A percentile compares a stretch with the other conserved stretches of the same genome.
These are phyloP conservation scores for Leishmania gerbilli DNA, from an alignment of 208 protist species.

Conservation along the genomic window DNA sequence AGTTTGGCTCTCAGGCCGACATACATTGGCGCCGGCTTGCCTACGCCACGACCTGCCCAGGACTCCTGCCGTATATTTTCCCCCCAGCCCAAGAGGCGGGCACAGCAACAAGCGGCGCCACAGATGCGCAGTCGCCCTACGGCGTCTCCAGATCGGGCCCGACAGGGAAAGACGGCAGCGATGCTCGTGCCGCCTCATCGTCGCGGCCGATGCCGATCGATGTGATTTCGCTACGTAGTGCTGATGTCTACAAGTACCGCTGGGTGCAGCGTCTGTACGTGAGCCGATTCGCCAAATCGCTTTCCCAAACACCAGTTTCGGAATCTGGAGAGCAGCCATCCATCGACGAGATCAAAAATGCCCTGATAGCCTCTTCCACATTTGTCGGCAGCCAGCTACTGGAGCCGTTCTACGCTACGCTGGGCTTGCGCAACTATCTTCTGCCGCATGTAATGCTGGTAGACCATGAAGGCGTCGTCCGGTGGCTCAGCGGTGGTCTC, in stretches of 20 bases:
- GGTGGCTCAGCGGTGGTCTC: conserved; percentile 81
- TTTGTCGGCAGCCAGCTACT: conserved; percentile 80
- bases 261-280: conserved; percentile 86
- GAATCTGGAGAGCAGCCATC: conserved; percentile 2
- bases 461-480: conserved; percentile 78
- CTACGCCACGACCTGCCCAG: conserved; percentile 72
- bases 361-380: conserved; percentile 63
- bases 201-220: conserved; percentile 60
- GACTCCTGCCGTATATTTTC: conserved; percentile 48
- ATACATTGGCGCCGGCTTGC: conserved; percentile 72
- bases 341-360: conserved; percentile 17
- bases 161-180: conserved; percentile 8
- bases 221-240: conserved; percentile 79
- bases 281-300: conserved; percentile 64
- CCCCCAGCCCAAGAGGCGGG: conserved; percentile 13
- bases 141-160: neutral
- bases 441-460: conserved; percentile 81
- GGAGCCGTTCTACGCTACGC: conserved; percentile 64
- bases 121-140: conserved; percentile 6
- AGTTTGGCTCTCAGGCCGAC: conserved; percentile 75
- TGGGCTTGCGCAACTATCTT: conserved; percentile 86
- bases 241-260: conserved; percentile 79
- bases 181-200: neutral
- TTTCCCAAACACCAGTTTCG: conserved; percentile 19
- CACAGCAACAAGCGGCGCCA: neutral